These are phyloP conservation scores for Acer saccharum DNA, from an alignment of 345 rosid species.

Conservation along the genomic window DNA sequence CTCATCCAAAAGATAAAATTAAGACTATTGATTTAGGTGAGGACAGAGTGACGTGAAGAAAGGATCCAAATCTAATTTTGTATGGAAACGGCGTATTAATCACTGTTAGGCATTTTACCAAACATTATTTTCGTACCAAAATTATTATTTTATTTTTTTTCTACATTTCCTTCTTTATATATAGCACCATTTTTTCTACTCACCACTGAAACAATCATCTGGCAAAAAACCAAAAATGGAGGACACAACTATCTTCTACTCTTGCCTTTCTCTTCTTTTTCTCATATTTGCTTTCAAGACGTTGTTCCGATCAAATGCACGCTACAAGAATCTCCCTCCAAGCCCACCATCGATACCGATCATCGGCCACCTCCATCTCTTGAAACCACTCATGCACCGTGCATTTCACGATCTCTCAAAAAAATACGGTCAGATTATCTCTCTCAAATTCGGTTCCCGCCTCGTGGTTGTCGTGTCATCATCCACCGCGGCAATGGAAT, in stretches of 20 bases:
- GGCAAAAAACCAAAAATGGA: background rate
- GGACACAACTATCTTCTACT: background rate
- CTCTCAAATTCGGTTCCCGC: conserved; percentile 42
- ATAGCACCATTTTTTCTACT: too few species aligned
- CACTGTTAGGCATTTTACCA: too few species aligned
- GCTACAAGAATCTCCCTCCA: conserved; percentile 20
- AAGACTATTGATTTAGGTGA: too few species aligned
- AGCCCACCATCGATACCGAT: conserved; percentile 31
- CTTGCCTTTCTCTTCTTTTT: background rate
- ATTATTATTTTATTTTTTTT: too few species aligned
- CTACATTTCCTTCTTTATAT: too few species aligned
- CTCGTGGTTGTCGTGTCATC: conserved; percentile 39
- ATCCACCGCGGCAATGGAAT: conserved; percentile 37
- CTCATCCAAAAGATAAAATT: too few species aligned
- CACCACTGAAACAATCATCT: too few species aligned
- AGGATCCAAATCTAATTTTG: too few species aligned
- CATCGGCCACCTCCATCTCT: conserved; percentile 43
- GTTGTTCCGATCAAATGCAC: conserved; percentile 1
- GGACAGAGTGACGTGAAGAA: too few species aligned
- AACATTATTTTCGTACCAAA: too few species aligned
- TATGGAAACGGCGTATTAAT: too few species aligned
- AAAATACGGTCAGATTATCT: conserved; percentile 25
- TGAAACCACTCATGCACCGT: conserved; percentile 20
- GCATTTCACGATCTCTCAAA: conserved; percentile 19
- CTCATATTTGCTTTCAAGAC: background rate